Conservation (phyloP, 192 early-diverging fungal genomes). For the Chytriomyces confervae region DNA sequence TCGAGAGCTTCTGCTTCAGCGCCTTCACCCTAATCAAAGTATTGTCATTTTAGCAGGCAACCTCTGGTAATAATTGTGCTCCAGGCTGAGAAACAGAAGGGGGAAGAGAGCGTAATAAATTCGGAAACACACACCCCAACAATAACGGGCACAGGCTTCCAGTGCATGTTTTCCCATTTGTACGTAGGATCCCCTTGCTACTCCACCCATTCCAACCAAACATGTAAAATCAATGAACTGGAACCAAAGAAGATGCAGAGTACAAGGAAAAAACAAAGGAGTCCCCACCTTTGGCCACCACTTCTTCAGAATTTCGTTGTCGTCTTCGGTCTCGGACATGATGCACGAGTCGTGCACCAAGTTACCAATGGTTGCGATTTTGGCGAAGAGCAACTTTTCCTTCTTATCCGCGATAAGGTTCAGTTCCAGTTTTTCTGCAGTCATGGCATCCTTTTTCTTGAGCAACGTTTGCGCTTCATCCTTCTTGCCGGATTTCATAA, state of each 20-base stretch:
- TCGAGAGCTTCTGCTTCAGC: constrained; percentile 28
- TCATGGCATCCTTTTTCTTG: constrained; percentile 74
- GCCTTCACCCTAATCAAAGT: constrained; percentile 4
- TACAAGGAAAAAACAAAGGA: background rate
- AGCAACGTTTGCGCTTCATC: constrained; percentile 81
- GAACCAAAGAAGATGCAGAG: too few relatives aligned
- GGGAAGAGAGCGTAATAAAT: background rate
- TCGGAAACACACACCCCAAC: constrained; percentile 9
- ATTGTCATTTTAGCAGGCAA: background rate
- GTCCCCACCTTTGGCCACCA: constrained; percentile 60
- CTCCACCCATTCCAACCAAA: background rate
- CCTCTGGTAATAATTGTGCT: background rate
- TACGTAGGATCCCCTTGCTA: background rate
- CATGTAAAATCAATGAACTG: too few relatives aligned
- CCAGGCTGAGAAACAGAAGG: background rate
- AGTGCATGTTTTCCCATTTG: constrained; percentile 6
- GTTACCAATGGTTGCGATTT: constrained; percentile 83
- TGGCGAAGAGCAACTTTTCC: constrained; percentile 68
- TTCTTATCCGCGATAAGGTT: constrained; percentile 67
- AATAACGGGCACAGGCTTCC: constrained; percentile 3
- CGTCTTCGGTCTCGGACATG: constrained; percentile 81
- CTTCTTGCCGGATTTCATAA: constrained; percentile 83
- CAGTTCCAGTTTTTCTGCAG: constrained; percentile 68
- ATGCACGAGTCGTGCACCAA: constrained; percentile 91
- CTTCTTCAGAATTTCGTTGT: constrained; percentile 53